A percentile compares a stretch with the other conserved stretches of the same genome.
Evolutionary conservation across 83 land plant species (phyloP).

Genomic region (Picea engelmannii): DNA sequence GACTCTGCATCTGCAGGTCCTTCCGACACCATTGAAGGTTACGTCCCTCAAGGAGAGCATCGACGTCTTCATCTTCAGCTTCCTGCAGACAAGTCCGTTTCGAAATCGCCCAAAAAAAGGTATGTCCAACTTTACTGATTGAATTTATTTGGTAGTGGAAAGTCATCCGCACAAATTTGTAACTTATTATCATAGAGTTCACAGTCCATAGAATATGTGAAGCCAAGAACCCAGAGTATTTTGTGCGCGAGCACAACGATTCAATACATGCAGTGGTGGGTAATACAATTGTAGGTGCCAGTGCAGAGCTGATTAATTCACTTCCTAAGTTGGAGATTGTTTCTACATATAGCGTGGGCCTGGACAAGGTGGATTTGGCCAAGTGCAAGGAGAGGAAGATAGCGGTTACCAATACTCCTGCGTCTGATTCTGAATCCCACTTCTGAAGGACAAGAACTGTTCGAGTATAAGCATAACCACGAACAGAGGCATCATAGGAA

Average conservation of each 20-base stretch:
- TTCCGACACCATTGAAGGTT: conserved; percentile 86
- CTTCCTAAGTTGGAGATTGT: conserved; percentile 83
- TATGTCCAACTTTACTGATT: background rate
- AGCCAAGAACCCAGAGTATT: conserved; percentile 13
- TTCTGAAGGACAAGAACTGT: no score
- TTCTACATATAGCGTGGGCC: conserved; percentile 71
- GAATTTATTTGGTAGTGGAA: no score
- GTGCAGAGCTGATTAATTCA: conserved; percentile 54
- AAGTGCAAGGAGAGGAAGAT: conserved; percentile 78
- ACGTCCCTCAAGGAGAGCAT: conserved; percentile 46
- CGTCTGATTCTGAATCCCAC: no score
- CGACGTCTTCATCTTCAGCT: background rate
- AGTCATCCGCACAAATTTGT: no score
- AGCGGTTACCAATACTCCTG: conserved; percentile 83
- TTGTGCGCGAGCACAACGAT: conserved; percentile 23
- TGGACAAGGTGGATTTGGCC: conserved; percentile 72
- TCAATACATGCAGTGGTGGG: conserved; percentile 71
- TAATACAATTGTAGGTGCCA: conserved; percentile 46
- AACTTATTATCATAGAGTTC: conserved; percentile 21
- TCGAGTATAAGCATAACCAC: no score
- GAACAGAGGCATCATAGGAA: no score
- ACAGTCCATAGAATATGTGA: conserved; percentile 46
- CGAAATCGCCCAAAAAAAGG: background rate
- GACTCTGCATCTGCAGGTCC: conserved; percentile 54
- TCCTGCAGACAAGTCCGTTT: no score